These are phyloP conservation scores for Aspergillus floridensis DNA, from an alignment of 2,329 filamentous ascomycete genomes.

Conservation along the genomic window DNA sequence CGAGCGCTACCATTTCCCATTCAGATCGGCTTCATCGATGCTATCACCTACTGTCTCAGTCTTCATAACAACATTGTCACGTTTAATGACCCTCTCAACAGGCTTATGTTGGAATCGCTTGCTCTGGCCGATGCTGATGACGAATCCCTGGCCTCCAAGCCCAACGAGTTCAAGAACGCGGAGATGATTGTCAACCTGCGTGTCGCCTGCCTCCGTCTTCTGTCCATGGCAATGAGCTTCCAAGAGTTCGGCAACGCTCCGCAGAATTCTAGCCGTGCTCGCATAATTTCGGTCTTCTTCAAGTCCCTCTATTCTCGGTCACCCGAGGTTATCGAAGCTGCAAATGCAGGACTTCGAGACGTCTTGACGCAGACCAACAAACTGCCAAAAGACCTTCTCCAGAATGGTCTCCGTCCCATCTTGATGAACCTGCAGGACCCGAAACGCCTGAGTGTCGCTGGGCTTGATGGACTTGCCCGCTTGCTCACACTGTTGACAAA, in stretches of 20 bases:
- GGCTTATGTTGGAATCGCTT: slow-evolving; percentile 87
- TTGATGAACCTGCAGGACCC: slow-evolving; percentile 93
- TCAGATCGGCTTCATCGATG: slow-evolving; percentile 98
- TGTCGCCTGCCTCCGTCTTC: slow-evolving; percentile 86
- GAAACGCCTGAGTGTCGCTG: slow-evolving; percentile 81
- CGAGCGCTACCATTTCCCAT: slow-evolving; percentile 88
- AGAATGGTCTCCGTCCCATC: slow-evolving; percentile 92
- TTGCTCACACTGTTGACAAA: slow-evolving; percentile 89
- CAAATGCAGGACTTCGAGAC: slow-evolving; percentile 83
- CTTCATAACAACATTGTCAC: slow-evolving; percentile 84
- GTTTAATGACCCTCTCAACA: slow-evolving; percentile 88
- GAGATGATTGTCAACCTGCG: slow-evolving; percentile 88
- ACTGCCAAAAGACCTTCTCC: slow-evolving; percentile 88
- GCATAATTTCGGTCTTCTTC: slow-evolving; percentile 94
- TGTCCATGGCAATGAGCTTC: slow-evolving; percentile 91
- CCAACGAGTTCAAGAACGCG: slow-evolving; percentile 89
- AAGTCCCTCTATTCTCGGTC: slow-evolving; percentile 94
- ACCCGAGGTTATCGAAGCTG: slow-evolving; percentile 86
- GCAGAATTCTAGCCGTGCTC: slow-evolving; percentile 60
- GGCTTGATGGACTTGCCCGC: slow-evolving; percentile 85
- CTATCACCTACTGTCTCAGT: slow-evolving; percentile 90
- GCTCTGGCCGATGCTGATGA: slow-evolving; percentile 93
- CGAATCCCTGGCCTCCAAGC: slow-evolving; percentile 87
- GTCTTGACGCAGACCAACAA: slow-evolving; percentile 88
- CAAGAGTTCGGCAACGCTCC: slow-evolving; percentile 81